Base-by-base conservation (phyloP, 108 stramenopile species). In the Nitzschia sp. region DNA sequence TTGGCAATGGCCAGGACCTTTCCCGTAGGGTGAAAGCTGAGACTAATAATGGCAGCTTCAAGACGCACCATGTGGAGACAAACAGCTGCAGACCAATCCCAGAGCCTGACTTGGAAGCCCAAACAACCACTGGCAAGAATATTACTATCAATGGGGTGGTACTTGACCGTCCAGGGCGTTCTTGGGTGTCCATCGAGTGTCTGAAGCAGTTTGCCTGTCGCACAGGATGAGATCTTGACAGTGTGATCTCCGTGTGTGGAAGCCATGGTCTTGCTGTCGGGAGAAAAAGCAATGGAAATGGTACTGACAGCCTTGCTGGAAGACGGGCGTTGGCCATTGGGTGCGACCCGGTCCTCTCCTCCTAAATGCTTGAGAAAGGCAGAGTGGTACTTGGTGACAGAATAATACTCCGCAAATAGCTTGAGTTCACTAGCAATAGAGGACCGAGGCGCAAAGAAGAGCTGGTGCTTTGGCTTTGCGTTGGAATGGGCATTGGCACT, bases 161-260 rank as follows among this genome's bases (percentile, higher is more conserved):
- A 99, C 67, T 95, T 95, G 65, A 98, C 97, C 14, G 97, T 98
- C 98, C 98, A 99, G 0, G 98, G 98, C 5, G 98, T 99, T 8
- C 98, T 88, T 1, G 96, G 92, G 81, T 99, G 98, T 8, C 98
- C 98, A 19, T 80, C 79, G 14, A 98, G 75, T 2, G 80, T 77
- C 34, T 88, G 79, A 10, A 91, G 53, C 9, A 96, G 57, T 51
- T 55, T 67, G 10, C 92, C 89, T 15, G 86, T 86, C 38, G 57
- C 40, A 25, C 81, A 87, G 53, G 80, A 83, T 1, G 96, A 80
- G 20, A 99, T 91, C 74, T 99, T 99, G 51, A 99, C 95, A n/a
- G 97, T 96, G 76, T 99, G 98, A 73, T 99, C 98, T 3, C 98
- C 98, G 55, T 99, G 98, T 14, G 98, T 98, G 1, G 91, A 92